phyloP scores from a whole-genome alignment of 768 basidiomycete genomes.

The Leccinum subgranulosum region DNA sequence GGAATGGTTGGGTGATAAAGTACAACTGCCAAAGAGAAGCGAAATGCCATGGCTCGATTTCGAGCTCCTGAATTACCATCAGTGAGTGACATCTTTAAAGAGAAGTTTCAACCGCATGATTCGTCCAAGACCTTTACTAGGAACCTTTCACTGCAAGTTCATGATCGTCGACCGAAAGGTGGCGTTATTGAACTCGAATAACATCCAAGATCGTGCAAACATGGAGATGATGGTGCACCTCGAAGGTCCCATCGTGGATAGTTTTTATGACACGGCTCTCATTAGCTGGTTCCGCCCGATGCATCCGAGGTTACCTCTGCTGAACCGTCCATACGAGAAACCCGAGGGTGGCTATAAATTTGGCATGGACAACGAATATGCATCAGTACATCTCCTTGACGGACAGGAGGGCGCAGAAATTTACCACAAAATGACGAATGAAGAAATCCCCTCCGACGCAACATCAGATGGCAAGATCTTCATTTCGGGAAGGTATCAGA shows the following conservation, averaged over 20 bases:
- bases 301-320: conserved; percentile 43
- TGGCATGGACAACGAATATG: conserved; percentile 32
- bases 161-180: conserved; percentile 67
- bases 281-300: conserved; percentile 55
- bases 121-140: conserved; percentile 43
- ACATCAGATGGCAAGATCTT: conserved; percentile 16
- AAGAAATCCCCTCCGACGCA: conserved; percentile 10
- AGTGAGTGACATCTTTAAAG: conserved; percentile 14
- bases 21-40: conserved; percentile 49
- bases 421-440: conserved; percentile 17
- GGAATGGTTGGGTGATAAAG: conserved; percentile 42
- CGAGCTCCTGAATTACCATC: conserved; percentile 58
- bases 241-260: conserved; percentile 68
- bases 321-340: conserved; percentile 30
- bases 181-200: conserved; percentile 63
- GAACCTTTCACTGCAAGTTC: conserved; percentile 73
- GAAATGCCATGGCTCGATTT: conserved; percentile 61
- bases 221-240: conserved; percentile 65
- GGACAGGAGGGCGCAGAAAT: conserved; percentile 24
- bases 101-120: background rate
- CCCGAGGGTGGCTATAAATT: conserved; percentile 38
- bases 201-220: conserved; percentile 58
- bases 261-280: conserved; percentile 67
- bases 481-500: conserved; percentile 33
- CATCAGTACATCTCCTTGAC: conserved; percentile 28